Evolutionary conservation across 257 asterid genomes (phyloP), one percentile per base, ranked within the genome.

Genomic region (Fraxinus excelsior): DNA sequence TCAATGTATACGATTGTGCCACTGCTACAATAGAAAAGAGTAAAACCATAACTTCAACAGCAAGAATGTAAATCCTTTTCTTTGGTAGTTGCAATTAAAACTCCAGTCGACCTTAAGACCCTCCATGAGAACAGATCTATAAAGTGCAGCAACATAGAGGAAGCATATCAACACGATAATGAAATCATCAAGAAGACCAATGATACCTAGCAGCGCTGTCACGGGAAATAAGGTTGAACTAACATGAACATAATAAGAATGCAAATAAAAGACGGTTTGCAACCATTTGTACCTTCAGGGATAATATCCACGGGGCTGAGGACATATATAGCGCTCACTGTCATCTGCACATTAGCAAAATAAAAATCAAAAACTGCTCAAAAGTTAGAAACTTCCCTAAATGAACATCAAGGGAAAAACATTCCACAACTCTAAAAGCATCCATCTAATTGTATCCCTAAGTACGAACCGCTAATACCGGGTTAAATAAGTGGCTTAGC

Each of bases 101-200:
- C 66, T 75, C 49, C 79, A 64, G 25, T 83, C 78, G 69, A 72
- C 12, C 38, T 71, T 74, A 85, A 73, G 90, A 40, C 81, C 97
- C 97, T 80, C 98, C 90, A 76, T 93, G 53, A 96, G 98, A 80
- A 91, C 90, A 79, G 97, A 88, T 72, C 98, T 91, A 79, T 96
- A 96, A 72, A 96, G 92, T 79, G 98, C 93, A 84, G 97, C 97
- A 73, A 96, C 90, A 64, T 93, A 93, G 78, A 96, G 83, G 90
- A 93, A 91, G 86, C 93, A 89, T 49, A 90, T 78, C 84, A 96
- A 82, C 78, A 87, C 77, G 76, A 96, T 85, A 53, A 96, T 87
- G 75, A 88, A 60, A 87, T 91, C 98, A 74, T 96, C 99, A 85
- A 96, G 84, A 10, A 93, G 83, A 68, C 99, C 99, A 34, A 96